Evolutionary conservation across 345 rosid genomes (phyloP).

Genomic region (Eucalyptus guilfoylei): DNA sequence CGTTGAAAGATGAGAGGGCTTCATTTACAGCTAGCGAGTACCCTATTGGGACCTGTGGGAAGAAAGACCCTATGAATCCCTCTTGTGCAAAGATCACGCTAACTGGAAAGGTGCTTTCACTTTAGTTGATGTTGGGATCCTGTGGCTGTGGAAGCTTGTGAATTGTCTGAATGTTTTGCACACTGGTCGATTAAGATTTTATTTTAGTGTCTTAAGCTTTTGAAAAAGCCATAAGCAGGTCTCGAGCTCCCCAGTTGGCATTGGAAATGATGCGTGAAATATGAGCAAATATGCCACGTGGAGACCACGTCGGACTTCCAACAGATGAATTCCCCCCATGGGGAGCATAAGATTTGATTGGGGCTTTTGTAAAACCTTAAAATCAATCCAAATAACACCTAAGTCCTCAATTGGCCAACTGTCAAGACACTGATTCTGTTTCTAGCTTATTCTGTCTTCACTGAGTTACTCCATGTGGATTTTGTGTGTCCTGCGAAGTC

Average conservation of each 20-base stretch:
- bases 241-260: neutral
- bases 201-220: neutral
- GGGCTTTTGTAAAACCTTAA: neutral
- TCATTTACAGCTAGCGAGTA: conserved; percentile 77
- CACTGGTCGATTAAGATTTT: neutral
- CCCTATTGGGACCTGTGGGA: conserved; percentile 86
- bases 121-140: neutral
- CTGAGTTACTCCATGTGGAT: neutral
- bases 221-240: neutral
- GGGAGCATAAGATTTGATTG: neutral
- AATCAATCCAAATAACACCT: neutral
- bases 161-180: neutral
- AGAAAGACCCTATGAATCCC: conserved; percentile 82
- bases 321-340: neutral
- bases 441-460: neutral
- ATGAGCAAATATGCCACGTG: neutral
- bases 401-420: neutral
- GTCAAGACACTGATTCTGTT: neutral
- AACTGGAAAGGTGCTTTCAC: conserved; percentile 59
- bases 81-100: conserved; percentile 84
- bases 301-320: neutral
- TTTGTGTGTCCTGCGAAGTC: neutral
- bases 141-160: neutral
- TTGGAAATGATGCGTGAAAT: neutral
- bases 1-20: conserved; percentile 58